Conservation (phyloP, 1,284 basidiomycete genomes). For the Mycosarcoma maydis region DNA sequence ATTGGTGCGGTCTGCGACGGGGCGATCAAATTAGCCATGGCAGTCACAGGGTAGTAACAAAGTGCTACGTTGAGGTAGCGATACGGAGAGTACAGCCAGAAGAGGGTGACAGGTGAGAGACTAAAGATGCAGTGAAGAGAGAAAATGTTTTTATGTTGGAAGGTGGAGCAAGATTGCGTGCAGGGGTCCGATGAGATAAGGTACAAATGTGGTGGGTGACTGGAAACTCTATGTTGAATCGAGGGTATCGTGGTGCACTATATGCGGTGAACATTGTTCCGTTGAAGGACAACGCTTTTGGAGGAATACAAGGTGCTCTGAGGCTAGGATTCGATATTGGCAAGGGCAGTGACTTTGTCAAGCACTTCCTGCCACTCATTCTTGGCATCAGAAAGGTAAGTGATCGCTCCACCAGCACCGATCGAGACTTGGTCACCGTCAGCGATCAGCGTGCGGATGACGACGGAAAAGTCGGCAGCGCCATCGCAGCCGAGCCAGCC, state of each 20-base stretch:
- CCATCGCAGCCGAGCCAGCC: slow-evolving; percentile 93
- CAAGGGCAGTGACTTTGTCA: slow-evolving; percentile 72
- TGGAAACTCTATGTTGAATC: slow-evolving; percentile 13
- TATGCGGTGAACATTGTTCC: background rate
- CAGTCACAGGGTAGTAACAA: no score
- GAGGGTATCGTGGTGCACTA: background rate
- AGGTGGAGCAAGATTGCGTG: no score
- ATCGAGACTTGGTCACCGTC: slow-evolving; percentile 73
- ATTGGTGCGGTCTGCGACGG: no score
- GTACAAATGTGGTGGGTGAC: background rate
- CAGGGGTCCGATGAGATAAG: no score
- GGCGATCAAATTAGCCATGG: no score
- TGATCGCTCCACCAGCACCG: slow-evolving; percentile 95
- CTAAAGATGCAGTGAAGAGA: background rate
- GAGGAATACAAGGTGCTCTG: no score
- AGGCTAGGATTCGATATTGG: slow-evolving; percentile 37
- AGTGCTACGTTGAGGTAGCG: no score
- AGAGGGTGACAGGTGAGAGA: slow-evolving; percentile 1
- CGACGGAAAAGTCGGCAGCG: slow-evolving; percentile 90
- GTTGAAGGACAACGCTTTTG: slow-evolving; percentile 10
- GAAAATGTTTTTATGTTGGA: no score
- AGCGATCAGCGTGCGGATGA: slow-evolving; percentile 90
- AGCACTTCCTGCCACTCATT: slow-evolving; percentile 95
- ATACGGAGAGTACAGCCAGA: no score
- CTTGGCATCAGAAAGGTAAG: slow-evolving; percentile 84